These are phyloP conservation scores for Chaetomidium leptoderma DNA, from an alignment of 495 filamentous ascomycete species.

Conservation along the genomic window DNA sequence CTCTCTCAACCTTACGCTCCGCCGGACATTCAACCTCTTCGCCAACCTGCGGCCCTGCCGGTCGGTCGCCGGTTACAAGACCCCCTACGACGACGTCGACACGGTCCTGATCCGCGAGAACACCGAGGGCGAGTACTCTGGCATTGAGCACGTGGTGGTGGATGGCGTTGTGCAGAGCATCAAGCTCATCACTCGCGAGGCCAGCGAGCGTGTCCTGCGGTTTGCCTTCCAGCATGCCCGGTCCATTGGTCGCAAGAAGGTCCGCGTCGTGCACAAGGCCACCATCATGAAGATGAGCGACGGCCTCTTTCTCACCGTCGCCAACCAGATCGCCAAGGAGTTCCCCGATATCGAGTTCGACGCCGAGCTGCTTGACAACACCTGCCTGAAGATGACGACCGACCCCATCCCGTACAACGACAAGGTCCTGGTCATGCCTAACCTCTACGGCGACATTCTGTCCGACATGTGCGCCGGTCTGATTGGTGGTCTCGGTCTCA, in stretches of 20 bases:
- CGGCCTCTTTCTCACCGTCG: constrained; percentile 89
- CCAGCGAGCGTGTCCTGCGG: constrained; percentile 87
- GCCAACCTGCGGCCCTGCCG: constrained; percentile 97
- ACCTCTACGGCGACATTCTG: constrained; percentile 98
- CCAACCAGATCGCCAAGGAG: constrained; percentile 80
- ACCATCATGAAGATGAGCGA: constrained; percentile 99
- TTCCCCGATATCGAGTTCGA: constrained; percentile 94
- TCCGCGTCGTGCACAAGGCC: constrained; percentile 96
- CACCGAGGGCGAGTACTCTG: constrained; percentile 99
- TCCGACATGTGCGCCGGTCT: constrained; percentile 99
- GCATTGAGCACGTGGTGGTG: constrained; percentile 97
- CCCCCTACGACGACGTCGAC: constrained; percentile 95
- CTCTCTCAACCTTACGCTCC: constrained; percentile 96
- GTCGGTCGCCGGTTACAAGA: constrained; percentile 95
- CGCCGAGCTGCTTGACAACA: constrained; percentile 95
- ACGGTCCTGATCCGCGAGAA: constrained; percentile 98
- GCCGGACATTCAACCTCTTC: constrained; percentile 98
- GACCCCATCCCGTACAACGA: constrained; percentile 94
- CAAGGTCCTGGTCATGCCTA: constrained; percentile 99
- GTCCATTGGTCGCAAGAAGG: constrained; percentile 87
- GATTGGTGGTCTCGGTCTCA: constrained; percentile 94
- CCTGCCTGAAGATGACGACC: constrained; percentile 95
- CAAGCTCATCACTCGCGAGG: constrained; percentile 94
- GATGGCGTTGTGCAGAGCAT: constrained; percentile 98
- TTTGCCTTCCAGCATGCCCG: constrained; percentile 98